phyloP scores from a whole-genome alignment of 2,329 filamentous ascomycete species.

The Botrytis sinoallii region DNA sequence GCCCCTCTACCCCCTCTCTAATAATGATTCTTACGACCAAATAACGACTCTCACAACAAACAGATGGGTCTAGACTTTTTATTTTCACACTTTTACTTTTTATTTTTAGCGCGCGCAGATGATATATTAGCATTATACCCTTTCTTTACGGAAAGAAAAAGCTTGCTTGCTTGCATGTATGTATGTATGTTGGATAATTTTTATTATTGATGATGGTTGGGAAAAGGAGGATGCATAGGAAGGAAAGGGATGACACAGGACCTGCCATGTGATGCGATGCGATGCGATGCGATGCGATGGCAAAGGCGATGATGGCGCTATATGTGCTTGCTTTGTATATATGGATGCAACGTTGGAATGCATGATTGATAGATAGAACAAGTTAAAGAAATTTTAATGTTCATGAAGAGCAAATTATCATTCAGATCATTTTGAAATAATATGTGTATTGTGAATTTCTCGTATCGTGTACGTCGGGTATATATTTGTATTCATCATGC shows the following conservation, averaged over 20 bases:
- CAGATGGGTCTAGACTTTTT: neutral
- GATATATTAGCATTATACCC: slow-evolving; percentile 21
- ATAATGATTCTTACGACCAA: slow-evolving; percentile 7
- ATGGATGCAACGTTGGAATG: neutral
- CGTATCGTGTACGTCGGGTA: neutral
- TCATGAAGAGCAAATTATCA: neutral
- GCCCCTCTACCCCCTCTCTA: neutral
- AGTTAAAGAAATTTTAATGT: neutral
- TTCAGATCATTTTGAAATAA: neutral
- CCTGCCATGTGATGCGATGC: neutral
- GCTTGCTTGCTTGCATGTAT: neutral
- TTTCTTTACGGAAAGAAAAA: slow-evolving; percentile 18
- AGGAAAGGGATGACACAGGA: slow-evolving; percentile 2
- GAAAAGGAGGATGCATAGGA: neutral
- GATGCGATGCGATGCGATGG: neutral
- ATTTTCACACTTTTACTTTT: neutral
- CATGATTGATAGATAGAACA: neutral
- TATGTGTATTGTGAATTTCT: neutral
- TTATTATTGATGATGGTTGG: slow-evolving; percentile 4
- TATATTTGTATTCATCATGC: neutral
- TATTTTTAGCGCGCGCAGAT: neutral
- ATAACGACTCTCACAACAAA: neutral
- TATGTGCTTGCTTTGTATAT: slow-evolving; percentile 3
- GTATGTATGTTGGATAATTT: slow-evolving; percentile 11
- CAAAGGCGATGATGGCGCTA: neutral